Percentiles rank a stretch among this genome's conserved stretches.
phyloP scores from a whole-genome alignment of 495 filamentous ascomycete species.

The Neohortaea acidophila region DNA sequence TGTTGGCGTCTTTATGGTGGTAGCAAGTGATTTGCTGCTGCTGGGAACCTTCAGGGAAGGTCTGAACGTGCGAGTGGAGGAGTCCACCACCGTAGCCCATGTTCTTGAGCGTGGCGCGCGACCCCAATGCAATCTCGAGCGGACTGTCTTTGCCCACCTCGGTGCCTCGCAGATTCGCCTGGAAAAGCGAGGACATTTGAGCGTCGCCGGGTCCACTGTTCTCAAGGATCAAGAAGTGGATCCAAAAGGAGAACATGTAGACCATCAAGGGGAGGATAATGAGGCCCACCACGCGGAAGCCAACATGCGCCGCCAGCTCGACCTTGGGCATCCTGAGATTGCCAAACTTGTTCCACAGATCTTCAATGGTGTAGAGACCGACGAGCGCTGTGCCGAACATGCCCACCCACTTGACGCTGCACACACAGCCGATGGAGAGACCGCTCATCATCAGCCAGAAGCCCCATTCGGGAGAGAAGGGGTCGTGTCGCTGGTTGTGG shows the following conservation, averaged over 20 bases:
- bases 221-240: slow-evolving; percentile 83
- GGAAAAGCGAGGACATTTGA: slow-evolving; percentile 98
- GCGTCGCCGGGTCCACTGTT: slow-evolving; percentile 94
- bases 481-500: slow-evolving; percentile 65
- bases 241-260: slow-evolving; percentile 86
- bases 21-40: slow-evolving; percentile 99
- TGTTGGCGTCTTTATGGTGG: slow-evolving; percentile 98
- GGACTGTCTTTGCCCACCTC: slow-evolving; percentile 89
- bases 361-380: slow-evolving; percentile 88
- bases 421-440: slow-evolving; percentile 89
- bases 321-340: slow-evolving; percentile 74
- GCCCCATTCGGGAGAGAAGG: slow-evolving; percentile 82
- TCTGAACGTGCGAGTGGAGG: slow-evolving; percentile 94
- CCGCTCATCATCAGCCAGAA: slow-evolving; percentile 83
- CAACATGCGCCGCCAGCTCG: slow-evolving; percentile 60
- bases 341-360: slow-evolving; percentile 97
- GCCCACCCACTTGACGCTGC: slow-evolving; percentile 96
- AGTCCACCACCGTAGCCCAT: slow-evolving; percentile 98
- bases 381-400: slow-evolving; percentile 89
- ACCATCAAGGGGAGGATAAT: slow-evolving; percentile 75
- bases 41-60: slow-evolving; percentile 81
- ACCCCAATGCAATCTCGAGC: slow-evolving; percentile 77
- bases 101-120: slow-evolving; percentile 87
- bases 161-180: slow-evolving; percentile 85
- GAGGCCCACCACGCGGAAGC: slow-evolving; percentile 67